phyloP scores from a whole-genome alignment of 192 early-diverging fungal genomes.

The Kickxella alabastrina region DNA sequence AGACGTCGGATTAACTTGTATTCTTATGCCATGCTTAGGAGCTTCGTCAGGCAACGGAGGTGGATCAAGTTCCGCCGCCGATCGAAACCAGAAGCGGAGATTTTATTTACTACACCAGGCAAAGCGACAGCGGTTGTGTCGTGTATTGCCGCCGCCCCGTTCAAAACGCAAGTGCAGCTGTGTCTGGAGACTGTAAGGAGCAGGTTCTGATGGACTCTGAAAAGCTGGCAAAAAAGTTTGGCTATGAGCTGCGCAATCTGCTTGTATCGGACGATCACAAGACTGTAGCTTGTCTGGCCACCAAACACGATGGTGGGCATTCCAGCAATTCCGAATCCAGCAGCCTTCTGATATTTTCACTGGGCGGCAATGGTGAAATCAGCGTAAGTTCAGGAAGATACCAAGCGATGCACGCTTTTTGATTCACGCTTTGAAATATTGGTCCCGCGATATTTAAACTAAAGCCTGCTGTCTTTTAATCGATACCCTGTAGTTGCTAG shows the following conservation, averaged over 20 bases:
- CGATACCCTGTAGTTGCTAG: slow-evolving; percentile 26
- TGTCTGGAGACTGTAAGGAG: slow-evolving; percentile 1
- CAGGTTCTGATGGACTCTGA: slow-evolving; percentile 36
- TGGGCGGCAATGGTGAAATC: slow-evolving; percentile 4
- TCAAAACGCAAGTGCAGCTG: not conserved
- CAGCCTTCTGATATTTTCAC: slow-evolving; percentile 23
- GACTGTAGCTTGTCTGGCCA: slow-evolving; percentile 26
- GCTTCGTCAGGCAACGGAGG: slow-evolving; percentile 34
- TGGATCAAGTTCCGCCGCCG: slow-evolving; percentile 32
- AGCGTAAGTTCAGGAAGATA: slow-evolving; percentile 33
- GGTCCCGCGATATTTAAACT: no score
- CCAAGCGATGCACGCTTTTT: no score
- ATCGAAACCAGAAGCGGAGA: slow-evolving; percentile 38
- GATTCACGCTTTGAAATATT: no score
- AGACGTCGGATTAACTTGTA: no score
- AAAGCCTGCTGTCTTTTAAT: no score
- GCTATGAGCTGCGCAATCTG: slow-evolving; percentile 26
- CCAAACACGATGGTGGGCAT: slow-evolving; percentile 1
- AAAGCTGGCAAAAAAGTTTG: slow-evolving; percentile 4
- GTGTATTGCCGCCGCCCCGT: slow-evolving; percentile 30
- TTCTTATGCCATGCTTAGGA: slow-evolving; percentile 20
- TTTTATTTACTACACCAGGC: slow-evolving; percentile 27
- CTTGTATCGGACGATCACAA: slow-evolving; percentile 37
- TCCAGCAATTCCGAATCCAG: slow-evolving; percentile 21
- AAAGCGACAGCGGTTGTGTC: slow-evolving; percentile 5